Evolutionary conservation across 257 asterid species (phyloP).

Genomic region (Scutellaria barbata): DNA sequence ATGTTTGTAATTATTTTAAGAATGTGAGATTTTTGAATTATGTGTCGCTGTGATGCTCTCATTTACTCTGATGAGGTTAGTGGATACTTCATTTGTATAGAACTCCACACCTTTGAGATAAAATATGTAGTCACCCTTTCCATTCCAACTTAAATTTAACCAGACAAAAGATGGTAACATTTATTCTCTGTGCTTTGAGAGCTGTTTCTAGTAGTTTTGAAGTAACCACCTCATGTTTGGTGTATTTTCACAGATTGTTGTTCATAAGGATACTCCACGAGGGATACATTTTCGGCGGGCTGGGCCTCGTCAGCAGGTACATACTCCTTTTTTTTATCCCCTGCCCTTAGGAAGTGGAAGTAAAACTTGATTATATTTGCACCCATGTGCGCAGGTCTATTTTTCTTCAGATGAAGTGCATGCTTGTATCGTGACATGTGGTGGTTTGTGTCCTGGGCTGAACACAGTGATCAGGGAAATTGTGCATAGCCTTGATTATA

Average conservation of each 20-base stretch:
- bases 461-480: slow-evolving; percentile 97
- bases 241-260: slow-evolving; percentile 65
- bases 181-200: not conserved
- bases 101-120: slow-evolving; percentile 5
- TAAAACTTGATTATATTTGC: slow-evolving; percentile 28
- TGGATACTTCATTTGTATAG: too few relatives aligned
- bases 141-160: not conserved
- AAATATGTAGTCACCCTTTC: not conserved
- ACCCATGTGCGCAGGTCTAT: slow-evolving; percentile 61
- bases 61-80: not conserved
- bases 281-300: slow-evolving; percentile 97
- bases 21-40: too few relatives aligned
- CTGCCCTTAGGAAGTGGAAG: slow-evolving; percentile 6
- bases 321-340: slow-evolving; percentile 9
- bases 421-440: slow-evolving; percentile 98
- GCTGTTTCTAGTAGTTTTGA: slow-evolving; percentile 16
- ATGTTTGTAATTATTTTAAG: too few relatives aligned
- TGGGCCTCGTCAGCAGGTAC: slow-evolving; percentile 96
- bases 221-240: slow-evolving; percentile 9
- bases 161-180: not conserved
- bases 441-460: slow-evolving; percentile 98
- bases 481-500: slow-evolving; percentile 85
- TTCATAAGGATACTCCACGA: slow-evolving; percentile 91
- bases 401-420: slow-evolving; percentile 85
- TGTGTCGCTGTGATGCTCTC: not conserved